Evolutionary conservation across 768 basidiomycete genomes (phyloP).

Genomic region (Cystofilobasidium bisporidii): DNA sequence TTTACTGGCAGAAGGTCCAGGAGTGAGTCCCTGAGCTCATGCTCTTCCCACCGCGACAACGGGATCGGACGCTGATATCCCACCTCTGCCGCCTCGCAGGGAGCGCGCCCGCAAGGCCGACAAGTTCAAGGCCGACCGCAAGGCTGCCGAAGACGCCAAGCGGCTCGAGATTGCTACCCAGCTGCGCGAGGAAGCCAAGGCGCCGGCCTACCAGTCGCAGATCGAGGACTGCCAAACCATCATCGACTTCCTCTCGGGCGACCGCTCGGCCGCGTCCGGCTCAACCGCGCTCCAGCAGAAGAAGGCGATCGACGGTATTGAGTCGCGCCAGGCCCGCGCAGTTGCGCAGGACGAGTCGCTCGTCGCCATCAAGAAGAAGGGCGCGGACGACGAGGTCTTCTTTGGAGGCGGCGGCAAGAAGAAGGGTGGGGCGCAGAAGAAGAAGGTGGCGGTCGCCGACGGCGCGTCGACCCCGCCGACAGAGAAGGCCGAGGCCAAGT

Average conservation of each 20-base stretch:
- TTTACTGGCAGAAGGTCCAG: slow-evolving; percentile 27
- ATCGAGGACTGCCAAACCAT: slow-evolving; percentile 95
- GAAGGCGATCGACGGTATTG: slow-evolving; percentile 37
- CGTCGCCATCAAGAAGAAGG: slow-evolving; percentile 83
- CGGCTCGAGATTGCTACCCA: slow-evolving; percentile 67
- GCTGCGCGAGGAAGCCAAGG: slow-evolving; percentile 77
- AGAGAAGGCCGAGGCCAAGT: slow-evolving; percentile 37
- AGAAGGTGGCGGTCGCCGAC: slow-evolving; percentile 34
- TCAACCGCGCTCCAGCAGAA: slow-evolving; percentile 14
- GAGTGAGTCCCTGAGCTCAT: slow-evolving; percentile 8
- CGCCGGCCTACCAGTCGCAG: slow-evolving; percentile 80
- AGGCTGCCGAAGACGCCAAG: slow-evolving; percentile 66
- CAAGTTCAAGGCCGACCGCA: slow-evolving; percentile 61
- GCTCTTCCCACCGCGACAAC: too few species aligned
- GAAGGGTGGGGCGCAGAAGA: slow-evolving; percentile 42
- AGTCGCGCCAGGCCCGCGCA: slow-evolving; percentile 69
- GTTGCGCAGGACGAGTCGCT: slow-evolving; percentile 59
- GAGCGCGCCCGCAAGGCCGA: slow-evolving; percentile 64
- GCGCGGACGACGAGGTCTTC: slow-evolving; percentile 55
- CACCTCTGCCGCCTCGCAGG: slow-evolving; percentile 20
- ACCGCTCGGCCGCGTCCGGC: slow-evolving; percentile 25
- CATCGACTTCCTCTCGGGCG: slow-evolving; percentile 63
- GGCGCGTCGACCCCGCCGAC: slow-evolving; percentile 21
- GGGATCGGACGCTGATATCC: too few species aligned
- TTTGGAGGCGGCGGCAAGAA: slow-evolving; percentile 46